Conservation (phyloP, 129 eudicot species). For the Scalesia atractyloides region DNA sequence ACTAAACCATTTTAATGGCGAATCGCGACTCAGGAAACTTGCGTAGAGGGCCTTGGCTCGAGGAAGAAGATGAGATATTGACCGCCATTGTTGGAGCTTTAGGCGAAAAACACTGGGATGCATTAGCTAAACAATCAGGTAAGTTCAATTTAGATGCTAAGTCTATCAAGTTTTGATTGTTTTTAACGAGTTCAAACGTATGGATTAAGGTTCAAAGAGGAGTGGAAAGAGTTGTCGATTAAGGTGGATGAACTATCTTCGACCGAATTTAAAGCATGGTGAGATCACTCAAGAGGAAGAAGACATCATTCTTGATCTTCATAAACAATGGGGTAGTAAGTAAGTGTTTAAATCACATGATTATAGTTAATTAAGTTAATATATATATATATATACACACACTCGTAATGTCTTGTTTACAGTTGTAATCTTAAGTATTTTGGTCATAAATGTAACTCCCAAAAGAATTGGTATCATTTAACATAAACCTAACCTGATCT, state of each 20-base stretch:
- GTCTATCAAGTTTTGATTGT: not conserved
- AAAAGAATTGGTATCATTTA: no score
- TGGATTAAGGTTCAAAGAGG: slow-evolving; percentile 60
- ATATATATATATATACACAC: not conserved
- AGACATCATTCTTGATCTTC: slow-evolving; percentile 54
- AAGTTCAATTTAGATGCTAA: not conserved
- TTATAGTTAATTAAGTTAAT: not conserved
- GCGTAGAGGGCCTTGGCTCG: slow-evolving; percentile 85
- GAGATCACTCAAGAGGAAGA: slow-evolving; percentile 64
- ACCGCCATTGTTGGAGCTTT: slow-evolving; percentile 46
- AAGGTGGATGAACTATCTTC: slow-evolving; percentile 80
- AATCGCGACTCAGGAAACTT: slow-evolving; percentile 32
- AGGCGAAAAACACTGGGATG: slow-evolving; percentile 82
- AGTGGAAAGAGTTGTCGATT: slow-evolving; percentile 83
- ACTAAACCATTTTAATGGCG: slow-evolving; percentile 18
- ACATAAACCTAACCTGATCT: no score
- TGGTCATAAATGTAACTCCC: no score
- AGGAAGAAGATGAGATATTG: slow-evolving; percentile 66
- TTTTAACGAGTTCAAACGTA: not conserved
- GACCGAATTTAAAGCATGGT: slow-evolving; percentile 72
- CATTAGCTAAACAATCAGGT: slow-evolving; percentile 83
- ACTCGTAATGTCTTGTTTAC: not conserved
- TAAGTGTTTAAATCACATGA: slow-evolving; percentile 22
- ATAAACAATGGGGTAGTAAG: slow-evolving; percentile 77
- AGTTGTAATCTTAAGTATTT: no score